A percentile compares a stretch with the other conserved stretches of the same genome.
Conservation (phyloP, 495 filamentous ascomycete genomes). For the Pyrenula aspistea region DNA sequence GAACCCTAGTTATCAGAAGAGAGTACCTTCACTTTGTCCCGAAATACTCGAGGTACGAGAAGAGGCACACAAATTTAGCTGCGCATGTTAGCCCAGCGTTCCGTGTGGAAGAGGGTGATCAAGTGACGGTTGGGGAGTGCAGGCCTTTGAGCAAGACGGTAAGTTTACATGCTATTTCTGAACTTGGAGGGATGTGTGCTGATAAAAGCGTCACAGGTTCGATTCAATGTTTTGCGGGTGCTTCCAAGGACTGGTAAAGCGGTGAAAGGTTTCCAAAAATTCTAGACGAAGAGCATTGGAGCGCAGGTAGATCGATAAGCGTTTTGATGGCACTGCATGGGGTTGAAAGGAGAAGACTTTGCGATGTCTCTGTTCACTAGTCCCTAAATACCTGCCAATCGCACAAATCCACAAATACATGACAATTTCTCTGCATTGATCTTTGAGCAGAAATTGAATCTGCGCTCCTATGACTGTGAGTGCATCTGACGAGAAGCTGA, state of each 20-base stretch:
- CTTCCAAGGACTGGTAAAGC: slow-evolving; percentile 91
- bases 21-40: slow-evolving; percentile 99
- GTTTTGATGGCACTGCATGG: too few species aligned
- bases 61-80: slow-evolving; percentile 98
- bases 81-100: slow-evolving; percentile 98
- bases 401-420: too few species aligned
- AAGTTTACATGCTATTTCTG: slow-evolving; percentile 25
- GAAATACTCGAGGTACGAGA: slow-evolving; percentile 99
- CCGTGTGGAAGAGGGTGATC: slow-evolving; percentile 98
- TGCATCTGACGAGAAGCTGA: too few species aligned
- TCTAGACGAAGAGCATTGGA: too few species aligned
- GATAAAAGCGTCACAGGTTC: slow-evolving; percentile 48
- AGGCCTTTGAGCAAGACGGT: slow-evolving; percentile 97
- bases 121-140: slow-evolving; percentile 98
- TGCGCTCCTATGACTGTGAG: too few species aligned
- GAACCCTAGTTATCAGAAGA: slow-evolving; percentile 96
- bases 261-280: slow-evolving; percentile 96
- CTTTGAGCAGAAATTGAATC: too few species aligned
- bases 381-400: too few species aligned
- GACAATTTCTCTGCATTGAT: too few species aligned
- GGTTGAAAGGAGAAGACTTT: too few species aligned
- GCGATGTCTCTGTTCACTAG: too few species aligned
- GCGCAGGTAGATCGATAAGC: too few species aligned
- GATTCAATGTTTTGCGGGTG: slow-evolving; percentile 98
- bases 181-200: background rate